These are phyloP conservation scores for Colletotrichum musae DNA, from an alignment of 2,329 filamentous ascomycete species.

Conservation along the genomic window DNA sequence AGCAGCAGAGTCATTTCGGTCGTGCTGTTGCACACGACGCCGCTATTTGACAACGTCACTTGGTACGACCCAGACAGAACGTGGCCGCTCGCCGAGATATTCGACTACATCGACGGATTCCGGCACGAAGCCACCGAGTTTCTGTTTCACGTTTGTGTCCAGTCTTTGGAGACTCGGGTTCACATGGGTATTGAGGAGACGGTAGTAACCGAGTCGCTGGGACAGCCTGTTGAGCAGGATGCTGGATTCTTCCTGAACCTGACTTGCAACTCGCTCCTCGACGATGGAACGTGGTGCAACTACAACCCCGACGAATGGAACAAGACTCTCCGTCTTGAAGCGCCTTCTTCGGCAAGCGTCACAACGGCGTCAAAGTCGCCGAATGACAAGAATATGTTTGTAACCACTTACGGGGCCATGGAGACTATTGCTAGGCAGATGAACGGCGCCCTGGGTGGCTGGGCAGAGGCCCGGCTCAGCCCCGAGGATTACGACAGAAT, in stretches of 20 bases:
- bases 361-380: too few species aligned
- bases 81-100: neutral
- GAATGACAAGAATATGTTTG: neutral
- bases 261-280: neutral
- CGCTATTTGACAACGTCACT: neutral
- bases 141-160: conserved; percentile 11
- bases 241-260: neutral
- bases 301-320: neutral
- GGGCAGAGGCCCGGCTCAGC: neutral
- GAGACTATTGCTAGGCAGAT: neutral
- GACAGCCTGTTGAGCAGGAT: neutral
- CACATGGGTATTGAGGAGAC: neutral
- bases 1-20: neutral
- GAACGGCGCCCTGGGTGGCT: neutral
- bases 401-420: neutral
- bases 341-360: neutral
- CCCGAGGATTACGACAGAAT: neutral
- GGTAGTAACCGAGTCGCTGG: neutral
- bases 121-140: conserved; percentile 12
- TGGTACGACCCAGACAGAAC: neutral
- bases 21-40: neutral
- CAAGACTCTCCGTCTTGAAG: neutral
- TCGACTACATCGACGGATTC: neutral
- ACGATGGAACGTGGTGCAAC: neutral
- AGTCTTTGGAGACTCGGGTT: neutral